Evolutionary conservation across 805 yeast species (phyloP).

Genomic region (Scheffersomyces stipitis): DNA sequence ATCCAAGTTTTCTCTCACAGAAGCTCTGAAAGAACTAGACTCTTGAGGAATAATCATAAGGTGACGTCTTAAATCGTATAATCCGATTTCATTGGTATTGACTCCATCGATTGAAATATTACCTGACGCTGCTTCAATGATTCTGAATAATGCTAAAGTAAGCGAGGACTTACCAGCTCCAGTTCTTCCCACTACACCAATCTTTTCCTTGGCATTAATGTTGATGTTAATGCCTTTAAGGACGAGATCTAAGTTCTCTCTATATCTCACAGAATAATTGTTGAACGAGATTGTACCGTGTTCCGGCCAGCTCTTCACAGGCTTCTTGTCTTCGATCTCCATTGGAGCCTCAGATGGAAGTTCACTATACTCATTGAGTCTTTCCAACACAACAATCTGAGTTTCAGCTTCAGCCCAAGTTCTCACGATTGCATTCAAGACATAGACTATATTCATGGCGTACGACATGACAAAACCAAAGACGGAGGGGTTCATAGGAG

Average conservation of each 20-base stretch:
- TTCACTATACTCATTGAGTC: constrained; percentile 60
- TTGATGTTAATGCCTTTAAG: constrained; percentile 64
- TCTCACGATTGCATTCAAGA: constrained; percentile 57
- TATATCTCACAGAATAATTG: constrained; percentile 79
- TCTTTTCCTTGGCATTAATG: constrained; percentile 74
- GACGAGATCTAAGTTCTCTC: constrained; percentile 78
- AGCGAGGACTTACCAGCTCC: constrained; percentile 72
- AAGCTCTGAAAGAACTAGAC: constrained; percentile 87
- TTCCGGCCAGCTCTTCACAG: constrained; percentile 66
- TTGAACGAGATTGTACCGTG: constrained; percentile 66
- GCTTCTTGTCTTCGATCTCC: constrained; percentile 33
- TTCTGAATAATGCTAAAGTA: constrained; percentile 79
- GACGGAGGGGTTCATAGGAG: constrained; percentile 55
- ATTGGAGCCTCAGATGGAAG: constrained; percentile 47
- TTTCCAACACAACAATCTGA: constrained; percentile 64
- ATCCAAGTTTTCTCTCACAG: constrained; percentile 80
- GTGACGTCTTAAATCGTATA: constrained; percentile 72
- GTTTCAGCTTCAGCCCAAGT: constrained; percentile 64
- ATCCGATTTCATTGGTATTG: constrained; percentile 65
- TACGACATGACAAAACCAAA: constrained; percentile 67
- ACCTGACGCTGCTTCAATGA: constrained; percentile 78
- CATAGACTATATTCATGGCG: constrained; percentile 54
- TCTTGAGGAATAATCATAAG: constrained; percentile 92
- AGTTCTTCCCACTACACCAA: constrained; percentile 96
- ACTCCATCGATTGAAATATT: constrained; percentile 69